Conservation (phyloP, 2,329 filamentous ascomycete genomes). For the Ophiocordyceps camponoti-rufipedis region DNA sequence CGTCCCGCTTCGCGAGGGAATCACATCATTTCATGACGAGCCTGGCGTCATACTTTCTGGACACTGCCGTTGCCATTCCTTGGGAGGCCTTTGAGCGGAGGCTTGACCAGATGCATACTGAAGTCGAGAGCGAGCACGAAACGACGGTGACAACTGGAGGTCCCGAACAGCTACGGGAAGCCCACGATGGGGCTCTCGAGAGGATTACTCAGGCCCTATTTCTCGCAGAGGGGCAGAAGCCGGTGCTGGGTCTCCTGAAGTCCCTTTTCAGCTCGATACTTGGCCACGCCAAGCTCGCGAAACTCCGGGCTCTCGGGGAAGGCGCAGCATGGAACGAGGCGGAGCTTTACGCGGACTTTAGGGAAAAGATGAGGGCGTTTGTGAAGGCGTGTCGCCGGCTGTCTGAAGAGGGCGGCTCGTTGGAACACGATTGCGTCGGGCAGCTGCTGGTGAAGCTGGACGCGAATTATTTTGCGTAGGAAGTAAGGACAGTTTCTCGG, state of each 20-base stretch:
- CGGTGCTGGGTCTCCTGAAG: constrained; percentile 55
- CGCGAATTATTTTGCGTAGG: constrained; percentile 40
- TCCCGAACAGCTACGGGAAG: constrained; percentile 46
- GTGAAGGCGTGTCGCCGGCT: constrained; percentile 52
- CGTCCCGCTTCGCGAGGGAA: constrained; percentile 51
- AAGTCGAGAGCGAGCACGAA: constrained; percentile 27
- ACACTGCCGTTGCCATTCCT: constrained; percentile 52
- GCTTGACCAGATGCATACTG: constrained; percentile 42
- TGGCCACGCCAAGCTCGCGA: constrained; percentile 40
- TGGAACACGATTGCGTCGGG: constrained; percentile 41
- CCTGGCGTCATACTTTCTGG: constrained; percentile 62
- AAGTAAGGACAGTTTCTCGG: no score
- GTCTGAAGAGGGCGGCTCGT: constrained; percentile 38
- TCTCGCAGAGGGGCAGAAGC: constrained; percentile 55
- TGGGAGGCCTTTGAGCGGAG: constrained; percentile 56
- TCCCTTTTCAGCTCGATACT: constrained; percentile 60
- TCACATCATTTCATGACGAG: constrained; percentile 63
- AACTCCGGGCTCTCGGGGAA: constrained; percentile 17
- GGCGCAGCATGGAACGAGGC: constrained; percentile 7
- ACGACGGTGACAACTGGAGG: constrained; percentile 20
- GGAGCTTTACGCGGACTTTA: constrained; percentile 45
- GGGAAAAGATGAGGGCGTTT: constrained; percentile 56
- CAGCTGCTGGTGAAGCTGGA: constrained; percentile 53
- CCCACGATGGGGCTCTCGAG: constrained; percentile 58
- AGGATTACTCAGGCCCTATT: constrained; percentile 57